phyloP scores from a whole-genome alignment of 768 basidiomycete species.

The Fomitopsis serialis region DNA sequence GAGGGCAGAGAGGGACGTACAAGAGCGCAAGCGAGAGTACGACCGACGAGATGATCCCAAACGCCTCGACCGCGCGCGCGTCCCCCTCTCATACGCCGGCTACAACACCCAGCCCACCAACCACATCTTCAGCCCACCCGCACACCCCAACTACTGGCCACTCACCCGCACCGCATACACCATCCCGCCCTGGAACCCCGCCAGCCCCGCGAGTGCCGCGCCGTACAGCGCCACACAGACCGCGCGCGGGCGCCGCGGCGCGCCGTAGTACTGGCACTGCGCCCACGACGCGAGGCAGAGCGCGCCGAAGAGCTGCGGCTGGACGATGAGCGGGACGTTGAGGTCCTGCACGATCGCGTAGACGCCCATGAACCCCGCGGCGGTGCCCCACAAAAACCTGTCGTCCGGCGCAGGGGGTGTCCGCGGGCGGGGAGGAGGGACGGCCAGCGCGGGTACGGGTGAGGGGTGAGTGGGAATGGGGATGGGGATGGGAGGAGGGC shows the following conservation, averaged over 20 bases:
- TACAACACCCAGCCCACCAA: too few species aligned
- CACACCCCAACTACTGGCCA: too few species aligned
- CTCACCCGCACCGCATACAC: conserved; percentile 52
- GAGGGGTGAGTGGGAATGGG: not conserved
- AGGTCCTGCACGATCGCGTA: conserved; percentile 64
- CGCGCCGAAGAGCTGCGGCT: conserved; percentile 60
- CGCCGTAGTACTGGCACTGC: conserved; percentile 69
- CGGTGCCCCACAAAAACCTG: conserved; percentile 58
- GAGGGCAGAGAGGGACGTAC: conserved; percentile 22
- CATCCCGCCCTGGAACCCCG: conserved; percentile 53
- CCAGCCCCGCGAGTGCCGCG: conserved; percentile 38
- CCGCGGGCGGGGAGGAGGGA: too few species aligned
- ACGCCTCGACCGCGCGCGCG: conserved; percentile 37
- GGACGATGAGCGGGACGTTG: conserved; percentile 67
- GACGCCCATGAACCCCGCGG: conserved; percentile 57
- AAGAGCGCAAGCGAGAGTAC: conserved; percentile 47
- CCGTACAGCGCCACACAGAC: conserved; percentile 32
- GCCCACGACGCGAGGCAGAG: conserved; percentile 59
- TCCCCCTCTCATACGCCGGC: conserved; percentile 35
- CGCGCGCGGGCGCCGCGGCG: conserved; percentile 33
- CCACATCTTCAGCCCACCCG: too few species aligned
- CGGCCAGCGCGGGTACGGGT: not conserved
- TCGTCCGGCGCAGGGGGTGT: too few species aligned
- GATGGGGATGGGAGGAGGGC: not conserved
- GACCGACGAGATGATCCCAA: conserved; percentile 58